Evolutionary conservation across 2,329 filamentous ascomycete species (phyloP).

Genomic region (Calonectria honghensis): DNA sequence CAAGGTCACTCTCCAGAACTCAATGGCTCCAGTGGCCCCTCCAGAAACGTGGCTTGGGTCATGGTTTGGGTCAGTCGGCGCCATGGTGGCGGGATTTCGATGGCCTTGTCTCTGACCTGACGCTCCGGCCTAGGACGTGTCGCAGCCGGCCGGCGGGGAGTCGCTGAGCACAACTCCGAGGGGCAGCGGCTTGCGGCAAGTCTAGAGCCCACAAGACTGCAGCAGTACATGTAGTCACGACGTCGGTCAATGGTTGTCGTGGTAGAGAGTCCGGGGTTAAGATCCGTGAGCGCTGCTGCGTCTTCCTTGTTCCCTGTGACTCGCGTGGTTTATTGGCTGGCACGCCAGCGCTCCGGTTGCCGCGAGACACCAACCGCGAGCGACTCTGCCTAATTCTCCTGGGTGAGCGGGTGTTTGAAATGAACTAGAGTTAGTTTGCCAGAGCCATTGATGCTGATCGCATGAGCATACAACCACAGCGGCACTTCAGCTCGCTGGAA

Average conservation of each 20-base stretch:
- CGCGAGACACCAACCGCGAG: slow-evolving; percentile 33
- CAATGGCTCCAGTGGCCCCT: slow-evolving; percentile 46
- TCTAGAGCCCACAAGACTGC: slow-evolving; percentile 23
- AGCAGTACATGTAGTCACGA: slow-evolving; percentile 28
- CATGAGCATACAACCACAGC: slow-evolving; percentile 28
- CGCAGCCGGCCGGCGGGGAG: slow-evolving; percentile 34
- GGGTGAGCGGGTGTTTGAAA: slow-evolving; percentile 24
- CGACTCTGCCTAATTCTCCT: slow-evolving; percentile 30
- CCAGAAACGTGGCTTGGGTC: slow-evolving; percentile 52
- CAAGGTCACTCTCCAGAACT: slow-evolving; percentile 42
- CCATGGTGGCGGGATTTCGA: slow-evolving; percentile 37
- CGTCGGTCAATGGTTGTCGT: slow-evolving; percentile 26
- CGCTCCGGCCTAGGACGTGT: slow-evolving; percentile 33
- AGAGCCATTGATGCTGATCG: slow-evolving; percentile 27
- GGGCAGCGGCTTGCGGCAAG: slow-evolving; percentile 33
- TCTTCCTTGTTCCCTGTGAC: slow-evolving; percentile 44
- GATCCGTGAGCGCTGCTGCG: slow-evolving; percentile 25
- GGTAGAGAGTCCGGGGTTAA: slow-evolving; percentile 33
- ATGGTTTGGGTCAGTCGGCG: slow-evolving; percentile 41
- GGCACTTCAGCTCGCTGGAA: slow-evolving; percentile 40
- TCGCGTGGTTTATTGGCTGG: slow-evolving; percentile 41
- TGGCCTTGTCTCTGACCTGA: slow-evolving; percentile 41
- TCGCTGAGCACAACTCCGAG: slow-evolving; percentile 35
- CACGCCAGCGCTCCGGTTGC: slow-evolving; percentile 23
- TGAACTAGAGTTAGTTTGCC: slow-evolving; percentile 44